These are phyloP conservation scores for Begonia loranthoides DNA, from an alignment of 306 rosid genomes.

Conservation along the genomic window DNA sequence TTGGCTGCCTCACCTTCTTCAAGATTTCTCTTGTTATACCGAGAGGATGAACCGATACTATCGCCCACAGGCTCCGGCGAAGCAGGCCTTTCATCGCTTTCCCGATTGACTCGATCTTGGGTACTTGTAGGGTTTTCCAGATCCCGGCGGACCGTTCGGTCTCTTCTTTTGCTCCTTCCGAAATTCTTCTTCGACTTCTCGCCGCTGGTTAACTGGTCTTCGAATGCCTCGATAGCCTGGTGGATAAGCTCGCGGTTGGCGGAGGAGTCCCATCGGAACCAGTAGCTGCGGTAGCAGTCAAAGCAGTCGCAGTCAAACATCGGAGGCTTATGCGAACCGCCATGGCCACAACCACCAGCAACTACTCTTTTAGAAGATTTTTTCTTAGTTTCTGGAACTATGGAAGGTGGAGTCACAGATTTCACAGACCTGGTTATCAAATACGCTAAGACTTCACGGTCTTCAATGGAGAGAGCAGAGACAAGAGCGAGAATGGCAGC, in stretches of 20 bases:
- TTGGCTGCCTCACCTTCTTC: conserved; percentile 1
- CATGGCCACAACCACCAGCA: background rate
- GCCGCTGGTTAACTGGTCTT: conserved; percentile 31
- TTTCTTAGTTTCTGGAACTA: conserved; percentile 12
- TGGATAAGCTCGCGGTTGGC: conserved; percentile 54
- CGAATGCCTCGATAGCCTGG: conserved; percentile 52
- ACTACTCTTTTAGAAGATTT: conserved; percentile 13
- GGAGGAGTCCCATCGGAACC: conserved; percentile 54
- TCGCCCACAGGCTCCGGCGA: conserved; percentile 1
- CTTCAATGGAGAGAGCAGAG: conserved; percentile 32
- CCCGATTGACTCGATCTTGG: conserved; percentile 2
- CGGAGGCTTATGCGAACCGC: conserved; percentile 18
- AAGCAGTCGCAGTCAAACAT: conserved; percentile 47
- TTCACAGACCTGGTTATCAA: conserved; percentile 32
- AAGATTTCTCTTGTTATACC: background rate
- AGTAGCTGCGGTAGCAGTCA: conserved; percentile 46
- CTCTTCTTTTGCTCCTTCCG: conserved; percentile 22
- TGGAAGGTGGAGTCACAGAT: conserved; percentile 12
- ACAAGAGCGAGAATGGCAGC: conserved; percentile 34
- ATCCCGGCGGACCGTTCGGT: conserved; percentile 12
- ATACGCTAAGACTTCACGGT: conserved; percentile 55
- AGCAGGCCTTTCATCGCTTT: background rate
- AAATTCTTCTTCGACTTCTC: conserved; percentile 26
- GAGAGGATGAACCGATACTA: background rate
- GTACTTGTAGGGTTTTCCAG: background rate